phyloP scores from a whole-genome alignment of 2,329 filamentous ascomycete genomes.

The Diaporthe velutina region DNA sequence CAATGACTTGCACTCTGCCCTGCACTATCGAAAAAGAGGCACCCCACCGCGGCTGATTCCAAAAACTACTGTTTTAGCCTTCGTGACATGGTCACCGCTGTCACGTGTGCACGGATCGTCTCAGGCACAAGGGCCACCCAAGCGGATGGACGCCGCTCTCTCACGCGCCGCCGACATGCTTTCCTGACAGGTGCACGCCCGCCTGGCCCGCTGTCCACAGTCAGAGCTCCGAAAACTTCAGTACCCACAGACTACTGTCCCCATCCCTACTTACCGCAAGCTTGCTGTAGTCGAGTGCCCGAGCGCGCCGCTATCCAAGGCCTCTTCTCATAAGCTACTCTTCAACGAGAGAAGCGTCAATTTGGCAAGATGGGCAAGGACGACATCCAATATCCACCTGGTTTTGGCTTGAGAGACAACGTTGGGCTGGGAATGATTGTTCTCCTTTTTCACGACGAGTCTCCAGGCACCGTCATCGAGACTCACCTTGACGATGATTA shows the following conservation, averaged over 20 bases:
- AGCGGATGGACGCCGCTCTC: constrained; percentile 2
- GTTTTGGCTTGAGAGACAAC: not conserved
- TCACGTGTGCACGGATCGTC: constrained; percentile 11
- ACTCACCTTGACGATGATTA: not conserved
- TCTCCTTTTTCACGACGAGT: not conserved
- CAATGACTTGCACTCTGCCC: constrained; percentile 6
- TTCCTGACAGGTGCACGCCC: constrained; percentile 17
- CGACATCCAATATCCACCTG: not conserved
- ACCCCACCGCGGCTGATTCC: not conserved
- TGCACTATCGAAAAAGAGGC: not conserved
- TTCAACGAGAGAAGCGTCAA: not conserved
- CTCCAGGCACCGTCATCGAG: not conserved
- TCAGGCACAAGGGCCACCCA: constrained; percentile 19
- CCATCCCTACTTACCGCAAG: not conserved
- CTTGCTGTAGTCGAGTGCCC: not conserved
- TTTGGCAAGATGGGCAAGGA: constrained; percentile 2
- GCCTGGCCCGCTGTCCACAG: not conserved
- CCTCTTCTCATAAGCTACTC: not conserved
- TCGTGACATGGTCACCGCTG: constrained; percentile 7
- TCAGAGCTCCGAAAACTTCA: not conserved
- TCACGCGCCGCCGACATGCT: constrained; percentile 6
- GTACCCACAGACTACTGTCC: not conserved
- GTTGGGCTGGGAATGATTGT: not conserved
- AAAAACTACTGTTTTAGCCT: not conserved
- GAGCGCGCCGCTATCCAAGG: not conserved